Evolutionary conservation across 768 basidiomycete species (phyloP).

Genomic region (Paxillus ammoniavirescens): DNA sequence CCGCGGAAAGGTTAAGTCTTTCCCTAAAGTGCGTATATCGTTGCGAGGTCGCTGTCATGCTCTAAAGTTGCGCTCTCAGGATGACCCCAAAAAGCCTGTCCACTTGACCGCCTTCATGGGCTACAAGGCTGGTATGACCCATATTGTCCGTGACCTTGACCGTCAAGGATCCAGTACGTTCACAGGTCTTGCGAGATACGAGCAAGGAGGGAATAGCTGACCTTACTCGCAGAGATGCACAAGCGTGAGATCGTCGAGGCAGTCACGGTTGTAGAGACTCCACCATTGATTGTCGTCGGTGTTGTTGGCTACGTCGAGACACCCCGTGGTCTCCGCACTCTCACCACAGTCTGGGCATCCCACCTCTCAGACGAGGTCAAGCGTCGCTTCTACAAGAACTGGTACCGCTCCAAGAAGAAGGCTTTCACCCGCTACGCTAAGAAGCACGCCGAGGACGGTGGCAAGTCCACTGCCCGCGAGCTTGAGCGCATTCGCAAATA

Average conservation of each 20-base stretch:
- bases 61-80: constrained; percentile 46
- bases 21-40: constrained; percentile 78
- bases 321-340: constrained; percentile 95
- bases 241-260: constrained; percentile 99
- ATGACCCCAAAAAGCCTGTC: constrained; percentile 98
- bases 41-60: neutral
- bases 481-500: constrained; percentile 99
- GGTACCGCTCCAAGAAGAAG: constrained; percentile 99
- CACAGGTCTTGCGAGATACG: neutral
- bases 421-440: constrained; percentile 99
- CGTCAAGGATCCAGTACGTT: constrained; percentile 97
- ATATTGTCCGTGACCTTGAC: constrained; percentile 98
- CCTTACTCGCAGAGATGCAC: constrained; percentile 83
- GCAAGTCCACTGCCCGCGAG: constrained; percentile 90
- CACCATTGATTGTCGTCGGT: constrained; percentile 94
- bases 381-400: constrained; percentile 99
- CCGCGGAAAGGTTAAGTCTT: constrained; percentile 98
- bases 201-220: neutral
- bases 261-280: constrained; percentile 93
- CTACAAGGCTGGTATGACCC: constrained; percentile 99
- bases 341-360: constrained; percentile 98
- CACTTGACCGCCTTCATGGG: constrained; percentile 98
- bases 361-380: constrained; percentile 98
- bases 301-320: constrained; percentile 99
- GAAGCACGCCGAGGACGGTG: constrained; percentile 95